Percentiles rank a stretch among this genome's conserved stretches.
Evolutionary conservation across 208 protist genomes (phyloP).

Genomic region (Acanthamoeba castellanii): DNA sequence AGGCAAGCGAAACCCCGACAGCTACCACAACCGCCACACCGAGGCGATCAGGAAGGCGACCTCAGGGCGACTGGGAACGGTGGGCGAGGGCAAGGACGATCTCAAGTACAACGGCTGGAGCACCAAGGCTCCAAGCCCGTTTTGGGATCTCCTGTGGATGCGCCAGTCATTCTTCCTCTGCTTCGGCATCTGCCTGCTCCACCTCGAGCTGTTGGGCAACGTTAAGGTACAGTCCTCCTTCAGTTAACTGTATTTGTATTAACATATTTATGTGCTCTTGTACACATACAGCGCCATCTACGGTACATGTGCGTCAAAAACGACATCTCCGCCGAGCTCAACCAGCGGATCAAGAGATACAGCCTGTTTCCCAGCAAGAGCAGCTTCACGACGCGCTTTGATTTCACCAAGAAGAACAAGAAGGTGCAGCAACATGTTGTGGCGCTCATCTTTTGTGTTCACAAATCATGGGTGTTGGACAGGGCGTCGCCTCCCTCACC

Average conservation of each 20-base stretch:
- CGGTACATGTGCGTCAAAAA: not conserved
- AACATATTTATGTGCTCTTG: no score
- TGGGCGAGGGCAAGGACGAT: not conserved
- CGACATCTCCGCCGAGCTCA: not conserved
- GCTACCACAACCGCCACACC: not conserved
- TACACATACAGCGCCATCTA: not conserved
- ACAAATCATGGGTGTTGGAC: not conserved
- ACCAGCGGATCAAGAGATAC: not conserved
- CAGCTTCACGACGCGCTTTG: not conserved
- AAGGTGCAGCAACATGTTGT: not conserved
- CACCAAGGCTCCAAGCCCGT: not conserved
- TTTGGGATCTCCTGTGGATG: not conserved
- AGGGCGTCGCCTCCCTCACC: not conserved
- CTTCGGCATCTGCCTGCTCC: not conserved
- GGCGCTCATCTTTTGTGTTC: not conserved
- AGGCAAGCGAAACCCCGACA: not conserved
- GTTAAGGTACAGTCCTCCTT: not conserved
- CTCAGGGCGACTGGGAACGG: not conserved
- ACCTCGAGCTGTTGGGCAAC: not conserved
- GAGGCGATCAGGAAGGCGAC: not conserved
- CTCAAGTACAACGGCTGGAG: conserved; percentile 4
- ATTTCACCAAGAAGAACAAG: not conserved
- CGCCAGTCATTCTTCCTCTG: not conserved
- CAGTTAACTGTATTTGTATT: not conserved
- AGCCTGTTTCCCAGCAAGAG: not conserved